Evolutionary conservation across 306 rosid genomes (phyloP).

Genomic region (Senna tora): DNA sequence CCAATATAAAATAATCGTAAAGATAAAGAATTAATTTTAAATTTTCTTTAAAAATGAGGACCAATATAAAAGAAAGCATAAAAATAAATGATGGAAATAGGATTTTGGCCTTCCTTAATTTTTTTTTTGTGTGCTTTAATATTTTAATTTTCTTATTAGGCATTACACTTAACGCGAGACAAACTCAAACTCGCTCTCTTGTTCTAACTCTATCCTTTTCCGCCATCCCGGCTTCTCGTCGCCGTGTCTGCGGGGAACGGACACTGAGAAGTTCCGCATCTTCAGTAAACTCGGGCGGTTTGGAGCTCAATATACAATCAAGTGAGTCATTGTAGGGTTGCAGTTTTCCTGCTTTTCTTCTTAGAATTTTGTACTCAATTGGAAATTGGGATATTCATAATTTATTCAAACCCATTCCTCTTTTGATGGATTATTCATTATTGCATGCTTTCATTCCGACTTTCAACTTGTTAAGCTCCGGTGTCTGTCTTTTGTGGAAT

Average conservation of each 20-base stretch:
- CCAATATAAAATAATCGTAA: too few species aligned
- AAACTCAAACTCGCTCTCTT: constrained; percentile 16
- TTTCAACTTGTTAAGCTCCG: constrained; percentile 1
- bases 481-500: background rate
- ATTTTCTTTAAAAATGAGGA: too few species aligned
- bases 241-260: constrained; percentile 30
- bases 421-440: too few species aligned
- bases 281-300: constrained; percentile 36
- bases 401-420: constrained; percentile 10
- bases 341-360: background rate
- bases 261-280: constrained; percentile 29
- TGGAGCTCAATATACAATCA: constrained; percentile 5
- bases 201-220: background rate
- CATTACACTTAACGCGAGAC: constrained; percentile 32
- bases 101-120: too few species aligned
- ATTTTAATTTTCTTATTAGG: constrained; percentile 29
- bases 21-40: too few species aligned
- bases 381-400: background rate
- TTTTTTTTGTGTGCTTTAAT: too few species aligned
- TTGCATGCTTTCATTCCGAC: constrained; percentile 38
- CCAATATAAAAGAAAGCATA: too few species aligned
- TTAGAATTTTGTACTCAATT: constrained; percentile 23
- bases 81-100: too few species aligned
- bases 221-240: constrained; percentile 52
- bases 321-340: constrained; percentile 40